Percentiles rank a stretch among this genome's conserved stretches.
phyloP scores from a whole-genome alignment of 371 early-diverging fungal species.

The Fennellomyces sp. region DNA sequence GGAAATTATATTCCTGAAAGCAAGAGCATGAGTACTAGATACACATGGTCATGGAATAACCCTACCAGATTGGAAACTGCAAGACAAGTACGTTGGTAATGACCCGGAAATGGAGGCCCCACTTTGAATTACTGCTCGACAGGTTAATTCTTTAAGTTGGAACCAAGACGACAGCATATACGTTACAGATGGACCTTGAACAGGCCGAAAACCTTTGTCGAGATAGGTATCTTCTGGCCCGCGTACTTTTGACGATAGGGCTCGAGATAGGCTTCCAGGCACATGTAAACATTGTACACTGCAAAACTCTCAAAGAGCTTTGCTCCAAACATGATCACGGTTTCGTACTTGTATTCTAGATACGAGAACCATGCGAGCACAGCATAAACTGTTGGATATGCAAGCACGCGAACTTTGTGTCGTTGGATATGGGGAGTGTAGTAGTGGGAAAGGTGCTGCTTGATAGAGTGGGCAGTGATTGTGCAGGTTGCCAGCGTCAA shows the following conservation, averaged over 20 bases:
- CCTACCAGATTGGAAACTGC: constrained; percentile 55
- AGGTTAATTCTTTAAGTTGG: neutral
- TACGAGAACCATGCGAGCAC: constrained; percentile 49
- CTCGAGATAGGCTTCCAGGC: constrained; percentile 43
- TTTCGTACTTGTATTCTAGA: constrained; percentile 46
- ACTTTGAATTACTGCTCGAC: constrained; percentile 44
- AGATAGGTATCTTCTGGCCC: constrained; percentile 28
- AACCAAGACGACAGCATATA: neutral
- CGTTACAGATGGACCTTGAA: constrained; percentile 41
- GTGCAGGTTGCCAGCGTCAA: constrained; percentile 33
- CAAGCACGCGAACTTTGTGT: constrained; percentile 51
- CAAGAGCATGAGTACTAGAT: neutral
- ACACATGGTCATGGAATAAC: neutral
- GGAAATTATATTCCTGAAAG: constrained; percentile 41
- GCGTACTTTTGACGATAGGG: constrained; percentile 40
- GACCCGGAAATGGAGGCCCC: constrained; percentile 49
- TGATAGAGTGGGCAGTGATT: constrained; percentile 33
- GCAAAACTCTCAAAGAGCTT: constrained; percentile 51
- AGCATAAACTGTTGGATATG: constrained; percentile 48
- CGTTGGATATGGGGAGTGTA: constrained; percentile 47
- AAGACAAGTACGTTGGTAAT: constrained; percentile 47
- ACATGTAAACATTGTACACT: constrained; percentile 47
- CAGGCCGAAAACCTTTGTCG: constrained; percentile 37
- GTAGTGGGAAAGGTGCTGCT: constrained; percentile 40
- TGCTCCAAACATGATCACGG: constrained; percentile 52